phyloP scores from a whole-genome alignment of 129 eudicot species.

The Pseudognaphalium luteoalbum region DNA sequence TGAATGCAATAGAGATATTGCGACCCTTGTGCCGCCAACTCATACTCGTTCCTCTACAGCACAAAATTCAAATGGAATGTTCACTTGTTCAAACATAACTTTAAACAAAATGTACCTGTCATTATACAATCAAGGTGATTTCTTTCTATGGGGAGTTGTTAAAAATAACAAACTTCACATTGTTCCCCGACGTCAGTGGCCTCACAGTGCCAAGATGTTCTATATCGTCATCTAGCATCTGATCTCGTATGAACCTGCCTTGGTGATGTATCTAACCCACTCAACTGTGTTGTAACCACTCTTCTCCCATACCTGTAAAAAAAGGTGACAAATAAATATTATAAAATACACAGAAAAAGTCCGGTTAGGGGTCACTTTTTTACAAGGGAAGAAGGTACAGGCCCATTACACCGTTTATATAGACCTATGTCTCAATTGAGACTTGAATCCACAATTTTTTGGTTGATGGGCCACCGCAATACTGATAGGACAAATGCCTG shows the following conservation, averaged over 20 bases:
- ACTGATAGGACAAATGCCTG: too few species aligned
- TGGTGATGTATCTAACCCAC: constrained; percentile 97
- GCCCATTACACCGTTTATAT: too few species aligned
- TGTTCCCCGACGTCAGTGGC: not conserved
- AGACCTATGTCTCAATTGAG: too few species aligned
- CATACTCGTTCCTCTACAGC: constrained; percentile 1
- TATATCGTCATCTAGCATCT: constrained; percentile 48
- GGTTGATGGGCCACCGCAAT: too few species aligned
- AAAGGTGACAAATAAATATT: not conserved
- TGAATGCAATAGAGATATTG: not conserved
- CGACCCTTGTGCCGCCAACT: not conserved
- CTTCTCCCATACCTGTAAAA: constrained; percentile 93
- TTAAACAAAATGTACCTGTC: not conserved
- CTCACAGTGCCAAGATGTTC: not conserved
- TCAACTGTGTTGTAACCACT: constrained; percentile 97
- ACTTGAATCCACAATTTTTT: too few species aligned
- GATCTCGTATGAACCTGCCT: constrained; percentile 89
- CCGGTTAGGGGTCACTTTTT: too few species aligned
- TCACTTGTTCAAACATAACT: not conserved
- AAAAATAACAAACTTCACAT: not conserved
- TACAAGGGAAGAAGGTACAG: too few species aligned
- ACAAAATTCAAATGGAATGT: not conserved
- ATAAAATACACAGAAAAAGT: too few species aligned
- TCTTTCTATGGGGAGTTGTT: not conserved
- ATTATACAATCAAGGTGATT: constrained; percentile 1